Evolutionary conservation across 164 flowering plant genomes (phyloP), one percentile per base, ranked within the genome.

Genomic region (Piper longum): DNA sequence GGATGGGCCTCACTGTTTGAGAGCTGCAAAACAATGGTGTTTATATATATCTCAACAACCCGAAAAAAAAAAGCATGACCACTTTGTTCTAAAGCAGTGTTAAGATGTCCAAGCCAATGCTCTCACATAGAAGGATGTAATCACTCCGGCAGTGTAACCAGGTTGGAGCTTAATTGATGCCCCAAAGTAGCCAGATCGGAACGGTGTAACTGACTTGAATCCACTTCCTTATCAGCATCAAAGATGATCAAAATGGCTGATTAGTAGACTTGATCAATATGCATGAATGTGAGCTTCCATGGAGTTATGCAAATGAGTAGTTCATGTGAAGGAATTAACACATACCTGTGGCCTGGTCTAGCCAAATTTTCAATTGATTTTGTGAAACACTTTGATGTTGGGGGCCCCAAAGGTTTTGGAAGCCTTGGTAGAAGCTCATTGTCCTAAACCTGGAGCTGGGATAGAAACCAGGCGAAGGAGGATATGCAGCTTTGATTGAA

Each of bases 91-190:
- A 40, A 44, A 4, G 8, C 2, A 26, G 36, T 26, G 36, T 26
- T 43, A 12, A 3, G 54, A 56, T 13, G 16, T 58, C 26, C 19
- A 11, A 17, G 3, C 4, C 36, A 4, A 13, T 13, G 36, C 1
- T 62, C 89, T 80, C 55, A 91, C 98, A 67, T 91, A 91, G 64
- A 85, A 77, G 43, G 92, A 85, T 18, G 98, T 87, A 48, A 86
- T 86, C 16, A 92, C 95, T 72, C 98, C 98, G 7, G 98, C 98
- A 58, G 98, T 89, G 66, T 92, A 92, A 59, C 96, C 93, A 43
- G 92, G 71, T 36, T 92, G 98, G 56, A 92, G 95, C 75, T 89
- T 89, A 36, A 92, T 72, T 14, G 79, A 62, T 11, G 88, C 79
- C 41, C 91, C 80, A 44, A 89, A 92, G 73, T 81, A 89, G 4